A percentile compares a stretch with the other conserved stretches of the same genome.
phyloP scores from a whole-genome alignment of 2,329 filamentous ascomycete species.

The Aureobasidium mangrovei region DNA sequence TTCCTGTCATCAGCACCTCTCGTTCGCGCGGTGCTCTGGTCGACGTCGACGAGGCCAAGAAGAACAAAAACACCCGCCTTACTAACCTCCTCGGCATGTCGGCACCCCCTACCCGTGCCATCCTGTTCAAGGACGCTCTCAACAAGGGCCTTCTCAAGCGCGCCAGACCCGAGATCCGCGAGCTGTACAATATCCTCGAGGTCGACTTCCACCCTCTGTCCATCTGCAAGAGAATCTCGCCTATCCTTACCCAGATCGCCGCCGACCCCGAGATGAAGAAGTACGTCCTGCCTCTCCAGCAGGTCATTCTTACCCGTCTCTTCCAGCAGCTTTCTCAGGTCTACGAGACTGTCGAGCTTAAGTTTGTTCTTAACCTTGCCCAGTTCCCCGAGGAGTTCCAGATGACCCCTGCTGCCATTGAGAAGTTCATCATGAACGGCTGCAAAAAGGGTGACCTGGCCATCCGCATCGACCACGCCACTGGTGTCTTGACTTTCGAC shows the following conservation, averaged over 20 bases:
- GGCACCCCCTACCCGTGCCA: constrained; percentile 76
- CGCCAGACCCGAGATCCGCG: constrained; percentile 86
- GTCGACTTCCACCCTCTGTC: constrained; percentile 98
- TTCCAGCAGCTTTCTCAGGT: constrained; percentile 99
- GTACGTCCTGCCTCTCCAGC: constrained; percentile 90
- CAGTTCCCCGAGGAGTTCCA: constrained; percentile 96
- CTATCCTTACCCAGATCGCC: constrained; percentile 88
- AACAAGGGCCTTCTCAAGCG: constrained; percentile 92
- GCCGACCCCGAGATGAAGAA: constrained; percentile 93
- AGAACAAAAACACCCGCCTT: constrained; percentile 97
- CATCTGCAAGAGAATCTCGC: constrained; percentile 98
- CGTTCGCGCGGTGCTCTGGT: constrained; percentile 91
- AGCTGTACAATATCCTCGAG: constrained; percentile 97
- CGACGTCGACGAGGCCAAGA: constrained; percentile 91
- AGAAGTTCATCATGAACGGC: constrained; percentile 99
- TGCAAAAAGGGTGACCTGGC: constrained; percentile 99
- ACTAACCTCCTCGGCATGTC: constrained; percentile 94
- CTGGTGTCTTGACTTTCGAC: constrained; percentile 91
- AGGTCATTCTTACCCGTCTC: constrained; percentile 94
- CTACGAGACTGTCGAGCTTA: constrained; percentile 93
- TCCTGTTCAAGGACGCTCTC: constrained; percentile 89
- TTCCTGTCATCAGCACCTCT: constrained; percentile 97
- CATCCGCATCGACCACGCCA: constrained; percentile 91
- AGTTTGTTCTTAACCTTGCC: constrained; percentile 86
- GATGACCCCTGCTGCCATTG: constrained; percentile 79